phyloP scores from a whole-genome alignment of 2,329 filamentous ascomycete species.

The Sclerotiophoma versabilis region DNA sequence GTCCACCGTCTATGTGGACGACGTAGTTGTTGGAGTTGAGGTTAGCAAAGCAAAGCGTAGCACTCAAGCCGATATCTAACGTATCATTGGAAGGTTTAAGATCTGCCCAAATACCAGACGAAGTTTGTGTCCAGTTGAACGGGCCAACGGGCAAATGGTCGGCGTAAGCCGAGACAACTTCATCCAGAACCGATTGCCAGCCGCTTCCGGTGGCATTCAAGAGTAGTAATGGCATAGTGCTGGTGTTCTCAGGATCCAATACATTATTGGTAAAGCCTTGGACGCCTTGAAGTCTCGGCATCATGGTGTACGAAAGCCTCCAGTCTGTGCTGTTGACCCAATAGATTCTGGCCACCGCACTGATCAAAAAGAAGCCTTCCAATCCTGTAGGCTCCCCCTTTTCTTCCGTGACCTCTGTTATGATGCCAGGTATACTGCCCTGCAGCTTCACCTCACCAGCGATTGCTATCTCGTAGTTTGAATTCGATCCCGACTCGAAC shows the following conservation, averaged over 20 bases:
- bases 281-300: not conserved
- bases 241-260: not conserved
- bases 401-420: not conserved
- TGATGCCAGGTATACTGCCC: not conserved
- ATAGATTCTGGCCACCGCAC: not conserved
- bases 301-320: not conserved
- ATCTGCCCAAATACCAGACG: not conserved
- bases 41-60: slow-evolving; percentile 5
- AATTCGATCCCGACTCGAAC: not conserved
- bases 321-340: not conserved
- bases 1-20: not conserved
- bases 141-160: not conserved
- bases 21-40: not conserved
- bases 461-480: not conserved
- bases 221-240: not conserved
- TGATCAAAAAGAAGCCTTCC: not conserved
- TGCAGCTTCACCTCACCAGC: not conserved
- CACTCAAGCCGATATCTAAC: not conserved
- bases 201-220: slow-evolving; percentile 2
- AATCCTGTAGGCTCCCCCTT: not conserved
- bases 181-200: not conserved
- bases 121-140: not conserved
- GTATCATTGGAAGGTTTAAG: not conserved
- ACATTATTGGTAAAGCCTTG: not conserved
- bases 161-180: not conserved